Evolutionary conservation across 2,329 filamentous ascomycete genomes (phyloP), one percentile per base, ranked within the genome.

Genomic region (Beauveria australis): DNA sequence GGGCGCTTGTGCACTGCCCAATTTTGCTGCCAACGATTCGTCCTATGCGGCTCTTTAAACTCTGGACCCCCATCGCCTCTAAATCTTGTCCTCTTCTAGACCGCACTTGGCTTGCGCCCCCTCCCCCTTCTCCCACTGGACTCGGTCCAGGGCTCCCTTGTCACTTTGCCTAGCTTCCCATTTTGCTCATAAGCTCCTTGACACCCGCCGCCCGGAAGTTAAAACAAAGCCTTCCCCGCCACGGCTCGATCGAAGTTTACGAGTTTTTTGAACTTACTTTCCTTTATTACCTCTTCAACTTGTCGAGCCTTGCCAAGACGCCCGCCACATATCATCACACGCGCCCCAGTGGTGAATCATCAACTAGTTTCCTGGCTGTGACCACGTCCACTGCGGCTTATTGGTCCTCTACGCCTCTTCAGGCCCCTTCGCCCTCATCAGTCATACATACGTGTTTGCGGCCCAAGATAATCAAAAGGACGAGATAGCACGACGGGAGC

Each of bases 31-130:
- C 52, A 44, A 44, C 46, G 37, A n/a, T 47, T 56, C 51, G 53
- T 60, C 52, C 61, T 49, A 51, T 63, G 58, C 58, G 58, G 61
- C 47, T 60, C 57, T 60, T 58, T 30, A 53, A 62, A 61, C 61
- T 63, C 57, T 61, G 49, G 43, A 52, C 57, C 33, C 33, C 57
- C 46, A 61, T 65, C 63, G 63, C 28, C 46, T 51, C 59, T 46
- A 49, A 55, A 55, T 57, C 44, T 58, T 63, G 63, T 61, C 60
- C 40, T 37, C 56, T 55, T 43, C 59, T 60, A 60, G 58, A 60
- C 58, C 51, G 41, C 41, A 53, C 58, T 53, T 54, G 58, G 48
- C 43, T 40, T 48, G 44, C 7, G n/a, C 22, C 47, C 37, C 44
- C 43, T 22, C 43, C 43, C 19, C 46, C 33, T 46, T 28, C 37